Evolutionary conservation across 1,139 yeast genomes (phyloP).

Genomic region (Ashbya aceris): DNA sequence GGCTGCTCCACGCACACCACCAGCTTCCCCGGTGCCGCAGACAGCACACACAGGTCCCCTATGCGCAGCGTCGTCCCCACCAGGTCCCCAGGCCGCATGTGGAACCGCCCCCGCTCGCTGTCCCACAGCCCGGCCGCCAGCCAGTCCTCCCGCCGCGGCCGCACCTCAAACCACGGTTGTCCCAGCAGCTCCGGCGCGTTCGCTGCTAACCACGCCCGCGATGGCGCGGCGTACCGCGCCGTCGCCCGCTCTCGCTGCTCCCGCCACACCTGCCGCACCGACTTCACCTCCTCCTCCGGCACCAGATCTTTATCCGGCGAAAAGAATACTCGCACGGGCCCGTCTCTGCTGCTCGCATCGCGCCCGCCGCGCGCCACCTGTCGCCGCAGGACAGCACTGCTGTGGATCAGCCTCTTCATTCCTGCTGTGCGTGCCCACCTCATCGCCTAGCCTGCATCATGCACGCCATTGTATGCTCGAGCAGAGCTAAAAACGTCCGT

Average conservation of each 20-base stretch:
- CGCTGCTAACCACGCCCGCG: conserved; percentile 18
- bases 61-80: conserved; percentile 27
- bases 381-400: neutral
- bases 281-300: conserved; percentile 22
- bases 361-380: neutral
- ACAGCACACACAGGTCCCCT: conserved; percentile 40
- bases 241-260: conserved; percentile 16
- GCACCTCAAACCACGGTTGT: neutral
- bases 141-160: conserved; percentile 2
- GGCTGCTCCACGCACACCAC: conserved; percentile 41
- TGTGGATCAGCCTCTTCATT: neutral
- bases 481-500: too few species aligned
- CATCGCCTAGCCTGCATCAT: too few species aligned
- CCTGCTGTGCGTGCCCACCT: neutral
- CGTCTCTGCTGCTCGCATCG: conserved; percentile 1
- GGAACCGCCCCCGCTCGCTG: conserved; percentile 2
- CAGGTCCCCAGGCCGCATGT: conserved; percentile 10
- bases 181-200: conserved; percentile 1
- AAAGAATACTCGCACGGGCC: conserved; percentile 8
- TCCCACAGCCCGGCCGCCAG: conserved; percentile 6
- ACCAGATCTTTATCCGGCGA: conserved; percentile 22
- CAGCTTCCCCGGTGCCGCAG: conserved; percentile 31
- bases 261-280: conserved; percentile 14
- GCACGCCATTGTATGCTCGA: too few species aligned
- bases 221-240: conserved; percentile 19